Percentiles rank a stretch among this genome's conserved stretches.
These are phyloP conservation scores for Pestalotiopsis sp. DNA, from an alignment of 2,329 filamentous ascomycete genomes.

Conservation along the genomic window DNA sequence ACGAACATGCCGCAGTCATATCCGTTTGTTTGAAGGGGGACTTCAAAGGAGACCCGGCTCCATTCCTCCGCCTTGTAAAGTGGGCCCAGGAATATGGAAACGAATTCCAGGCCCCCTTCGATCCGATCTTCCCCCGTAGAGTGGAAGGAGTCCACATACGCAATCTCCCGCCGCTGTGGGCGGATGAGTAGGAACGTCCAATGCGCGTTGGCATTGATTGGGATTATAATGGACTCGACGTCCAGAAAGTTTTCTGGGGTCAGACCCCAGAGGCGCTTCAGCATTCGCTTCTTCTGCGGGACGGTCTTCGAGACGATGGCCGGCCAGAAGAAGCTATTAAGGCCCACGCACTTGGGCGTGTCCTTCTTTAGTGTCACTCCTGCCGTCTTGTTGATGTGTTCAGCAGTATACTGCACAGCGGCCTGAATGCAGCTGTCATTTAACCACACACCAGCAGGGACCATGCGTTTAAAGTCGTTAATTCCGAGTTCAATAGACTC, in stretches of 20 bases:
- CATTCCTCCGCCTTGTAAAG: slow-evolving; percentile 62
- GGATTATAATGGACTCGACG: slow-evolving; percentile 70
- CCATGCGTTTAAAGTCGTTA: slow-evolving; percentile 67
- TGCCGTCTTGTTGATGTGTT: slow-evolving; percentile 57
- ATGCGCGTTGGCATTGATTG: slow-evolving; percentile 66
- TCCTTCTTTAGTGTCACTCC: slow-evolving; percentile 50
- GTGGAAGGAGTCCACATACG: slow-evolving; percentile 71
- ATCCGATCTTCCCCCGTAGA: slow-evolving; percentile 43
- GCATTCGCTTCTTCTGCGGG: slow-evolving; percentile 52
- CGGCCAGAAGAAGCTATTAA: slow-evolving; percentile 69
- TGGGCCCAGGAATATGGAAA: slow-evolving; percentile 57
- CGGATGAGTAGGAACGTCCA: slow-evolving; percentile 75
- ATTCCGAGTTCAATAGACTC: slow-evolving; percentile 53
- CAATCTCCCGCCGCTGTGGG: slow-evolving; percentile 60
- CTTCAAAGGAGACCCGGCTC: slow-evolving; percentile 52
- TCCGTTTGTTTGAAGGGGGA: slow-evolving; percentile 64
- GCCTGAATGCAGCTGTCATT: slow-evolving; percentile 79
- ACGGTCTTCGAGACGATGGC: slow-evolving; percentile 50
- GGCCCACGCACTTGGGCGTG: slow-evolving; percentile 62
- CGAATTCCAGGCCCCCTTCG: slow-evolving; percentile 52
- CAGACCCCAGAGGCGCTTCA: slow-evolving; percentile 58
- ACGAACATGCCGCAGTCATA: slow-evolving; percentile 80
- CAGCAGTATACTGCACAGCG: slow-evolving; percentile 62
- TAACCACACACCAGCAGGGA: slow-evolving; percentile 64
- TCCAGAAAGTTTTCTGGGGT: slow-evolving; percentile 63